A percentile compares a stretch with the other conserved stretches of the same genome.
Conservation (phyloP, 1,284 basidiomycete species). For the Lignosus rhinocerotis region DNA sequence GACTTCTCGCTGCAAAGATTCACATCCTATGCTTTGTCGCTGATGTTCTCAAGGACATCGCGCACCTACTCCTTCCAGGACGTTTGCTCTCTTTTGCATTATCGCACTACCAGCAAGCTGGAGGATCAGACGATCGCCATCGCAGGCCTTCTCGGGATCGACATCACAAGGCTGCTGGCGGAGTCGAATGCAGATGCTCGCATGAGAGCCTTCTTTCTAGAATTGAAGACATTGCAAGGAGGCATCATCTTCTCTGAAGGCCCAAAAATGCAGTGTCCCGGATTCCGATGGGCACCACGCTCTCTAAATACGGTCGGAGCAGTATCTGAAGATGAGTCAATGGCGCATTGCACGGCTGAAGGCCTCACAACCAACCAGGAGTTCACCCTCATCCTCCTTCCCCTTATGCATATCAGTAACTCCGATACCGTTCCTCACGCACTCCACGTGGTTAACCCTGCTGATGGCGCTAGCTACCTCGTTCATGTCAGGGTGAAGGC, state of each 20-base stretch:
- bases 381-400: background rate
- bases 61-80: background rate
- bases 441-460: background rate
- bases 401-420: background rate
- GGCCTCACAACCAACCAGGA: background rate
- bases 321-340: background rate
- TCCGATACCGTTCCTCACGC: background rate
- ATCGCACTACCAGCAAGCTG: slow-evolving; percentile 9
- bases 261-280: background rate
- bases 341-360: background rate
- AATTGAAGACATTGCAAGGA: background rate
- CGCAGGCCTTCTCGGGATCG: slow-evolving; percentile 8
- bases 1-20: background rate
- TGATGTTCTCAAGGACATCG: background rate
- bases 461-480: background rate
- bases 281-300: background rate
- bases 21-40: background rate
- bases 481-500: background rate
- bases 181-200: background rate
- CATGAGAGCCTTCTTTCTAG: background rate
- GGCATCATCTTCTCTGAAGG: background rate
- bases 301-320: background rate
- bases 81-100: background rate
- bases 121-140: slow-evolving; percentile 18
- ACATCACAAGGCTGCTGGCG: slow-evolving; percentile 1